phyloP scores from a whole-genome alignment of 768 basidiomycete genomes.

The Tylopilus plumbeoviolaceoides region DNA sequence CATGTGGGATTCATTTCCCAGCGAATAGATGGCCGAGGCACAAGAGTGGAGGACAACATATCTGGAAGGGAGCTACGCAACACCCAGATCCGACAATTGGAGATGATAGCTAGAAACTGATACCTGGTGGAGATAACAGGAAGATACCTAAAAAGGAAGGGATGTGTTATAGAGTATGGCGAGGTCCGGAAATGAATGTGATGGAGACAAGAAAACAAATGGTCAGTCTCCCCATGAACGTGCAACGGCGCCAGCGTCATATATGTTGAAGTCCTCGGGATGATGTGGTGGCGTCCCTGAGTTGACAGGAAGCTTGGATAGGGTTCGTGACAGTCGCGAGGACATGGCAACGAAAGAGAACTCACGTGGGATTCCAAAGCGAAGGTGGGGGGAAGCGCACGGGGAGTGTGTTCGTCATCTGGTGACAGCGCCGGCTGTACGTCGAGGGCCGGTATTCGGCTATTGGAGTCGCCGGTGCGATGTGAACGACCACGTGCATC shows the following conservation, averaged over 20 bases:
- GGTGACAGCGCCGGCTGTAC: background rate
- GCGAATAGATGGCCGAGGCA: conserved; percentile 15
- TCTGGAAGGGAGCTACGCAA: conserved; percentile 24
- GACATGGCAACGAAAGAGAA: background rate
- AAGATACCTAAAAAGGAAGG: conserved; percentile 22
- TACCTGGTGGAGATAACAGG: conserved; percentile 34
- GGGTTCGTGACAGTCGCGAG: conserved; percentile 8
- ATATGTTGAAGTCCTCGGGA: conserved; percentile 27
- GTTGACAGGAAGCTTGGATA: conserved; percentile 9
- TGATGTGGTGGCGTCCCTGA: conserved; percentile 11
- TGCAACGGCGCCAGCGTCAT: conserved; percentile 32
- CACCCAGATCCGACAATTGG: conserved; percentile 27
- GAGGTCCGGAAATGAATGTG: conserved; percentile 33
- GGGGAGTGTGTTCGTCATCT: conserved; percentile 2
- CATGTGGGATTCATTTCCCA: conserved; percentile 18
- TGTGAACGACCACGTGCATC: conserved; percentile 23
- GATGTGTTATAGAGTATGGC: conserved; percentile 18
- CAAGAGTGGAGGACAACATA: conserved; percentile 25
- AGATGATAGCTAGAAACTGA: conserved; percentile 17
- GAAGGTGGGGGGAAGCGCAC: background rate
- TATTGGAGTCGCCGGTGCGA: conserved; percentile 12
- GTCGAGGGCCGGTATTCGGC: conserved; percentile 1
- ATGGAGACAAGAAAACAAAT: conserved; percentile 9
- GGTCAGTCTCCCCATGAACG: conserved; percentile 33
- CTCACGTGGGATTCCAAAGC: conserved; percentile 15